Evolutionary conservation across 164 flowering plant genomes (phyloP), one percentile per base, ranked within the genome.

Genomic region (Kingdonia uniflora): DNA sequence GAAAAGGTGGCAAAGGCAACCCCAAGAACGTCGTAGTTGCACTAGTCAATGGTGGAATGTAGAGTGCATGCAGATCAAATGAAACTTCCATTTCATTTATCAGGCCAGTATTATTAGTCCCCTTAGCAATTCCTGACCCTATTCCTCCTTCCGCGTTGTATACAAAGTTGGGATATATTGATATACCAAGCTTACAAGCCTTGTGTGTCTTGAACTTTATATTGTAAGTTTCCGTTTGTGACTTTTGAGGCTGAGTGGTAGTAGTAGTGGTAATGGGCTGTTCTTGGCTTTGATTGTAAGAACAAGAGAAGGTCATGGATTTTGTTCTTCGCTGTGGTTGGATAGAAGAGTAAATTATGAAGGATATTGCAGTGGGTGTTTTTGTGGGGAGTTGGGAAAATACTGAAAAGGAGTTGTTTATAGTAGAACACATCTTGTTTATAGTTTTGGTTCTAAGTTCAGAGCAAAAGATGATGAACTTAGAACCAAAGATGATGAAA

Each of bases 1-100:
- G 66, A 58, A 84, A 80, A 5, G 96, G 91, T 5, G 98, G 98
- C 75, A 92, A 67, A 17, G 98, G 98, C 71, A 87, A 68, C 10
- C 94, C 96, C 70, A 87, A 62, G 70, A 92, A 82, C 73, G 58
- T 79, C 8, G 96, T 84, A 1, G 94, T 87, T 26, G 64, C 70
- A 64, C 71, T 71, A 1, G 70, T 73, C 63, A 91, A 25, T 11
- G 96, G 84, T 23, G 98, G 98, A 60, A 87, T 80, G 25, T 76
- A 80, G 3, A 87, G 74, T 17, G 71, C 67, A 19, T 68, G 51
- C 42, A 77, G 39, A 62, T 87, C 85, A 55, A 87, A 85, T 15
- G 64, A 59, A 14, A 84, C 76, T 0, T 65, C 58, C 37, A 84
- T 25, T 49, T 72, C 64, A 19, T 54, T 61, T 11, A 65, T 24